Conservation (phyloP, 2,329 filamentous ascomycete genomes). For the Rhynchosporium graminicola region DNA sequence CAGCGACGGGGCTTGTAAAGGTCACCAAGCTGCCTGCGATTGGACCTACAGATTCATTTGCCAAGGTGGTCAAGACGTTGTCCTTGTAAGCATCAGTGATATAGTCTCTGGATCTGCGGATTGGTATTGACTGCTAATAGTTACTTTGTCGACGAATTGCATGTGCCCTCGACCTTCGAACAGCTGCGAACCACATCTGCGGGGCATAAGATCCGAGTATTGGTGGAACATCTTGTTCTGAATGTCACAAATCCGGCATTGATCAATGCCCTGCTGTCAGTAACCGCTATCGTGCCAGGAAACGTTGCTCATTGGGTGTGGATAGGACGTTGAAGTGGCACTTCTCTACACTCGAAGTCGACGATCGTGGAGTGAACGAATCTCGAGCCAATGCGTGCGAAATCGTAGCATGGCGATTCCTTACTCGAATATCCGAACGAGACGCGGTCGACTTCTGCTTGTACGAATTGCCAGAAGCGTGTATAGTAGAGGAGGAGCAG, state of each 20-base stretch:
- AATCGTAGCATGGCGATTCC: conserved; percentile 78
- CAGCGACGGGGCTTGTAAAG: conserved; percentile 14
- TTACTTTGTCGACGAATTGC: conserved; percentile 63
- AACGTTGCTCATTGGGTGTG: conserved; percentile 10
- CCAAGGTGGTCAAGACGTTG: conserved; percentile 66
- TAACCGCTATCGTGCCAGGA: conserved; percentile 30
- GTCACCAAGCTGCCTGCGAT: conserved; percentile 51
- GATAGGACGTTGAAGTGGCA: conserved; percentile 74
- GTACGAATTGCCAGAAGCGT: conserved; percentile 61
- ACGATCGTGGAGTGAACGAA: conserved; percentile 64
- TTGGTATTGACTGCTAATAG: conserved; percentile 43
- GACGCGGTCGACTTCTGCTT: conserved; percentile 76
- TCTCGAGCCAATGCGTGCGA: conserved; percentile 74
- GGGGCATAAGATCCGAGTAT: conserved; percentile 55
- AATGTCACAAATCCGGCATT: conserved; percentile 68
- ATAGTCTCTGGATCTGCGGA: neutral
- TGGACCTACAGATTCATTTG: conserved; percentile 58
- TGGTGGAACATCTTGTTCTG: conserved; percentile 65
- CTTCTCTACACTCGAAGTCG: conserved; percentile 61
- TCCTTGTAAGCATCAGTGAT: conserved; percentile 51
- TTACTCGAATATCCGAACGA: conserved; percentile 68
- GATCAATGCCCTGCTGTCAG: conserved; percentile 73
- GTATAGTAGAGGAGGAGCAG: neutral
- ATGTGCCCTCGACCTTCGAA: conserved; percentile 69
- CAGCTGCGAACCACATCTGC: conserved; percentile 68